These are phyloP conservation scores for Hirsutella minnesotensis DNA, from an alignment of 2,329 filamentous ascomycete genomes.

Conservation along the genomic window DNA sequence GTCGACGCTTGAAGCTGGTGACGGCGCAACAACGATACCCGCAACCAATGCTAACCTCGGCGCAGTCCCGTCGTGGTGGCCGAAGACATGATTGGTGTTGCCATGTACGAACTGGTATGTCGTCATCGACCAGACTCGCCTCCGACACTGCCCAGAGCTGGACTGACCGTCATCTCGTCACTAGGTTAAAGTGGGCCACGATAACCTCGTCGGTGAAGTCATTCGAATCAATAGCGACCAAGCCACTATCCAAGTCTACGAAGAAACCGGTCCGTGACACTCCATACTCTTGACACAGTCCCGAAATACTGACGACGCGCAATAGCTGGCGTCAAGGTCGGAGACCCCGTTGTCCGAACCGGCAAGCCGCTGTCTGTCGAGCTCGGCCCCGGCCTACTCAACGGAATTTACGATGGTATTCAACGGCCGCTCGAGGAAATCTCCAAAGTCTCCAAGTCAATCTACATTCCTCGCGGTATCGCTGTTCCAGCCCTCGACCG, in stretches of 20 bases:
- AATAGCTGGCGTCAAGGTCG: constrained; percentile 83
- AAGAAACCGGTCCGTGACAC: constrained; percentile 73
- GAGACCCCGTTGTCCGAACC: constrained; percentile 81
- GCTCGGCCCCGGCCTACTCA: constrained; percentile 90
- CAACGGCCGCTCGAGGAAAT: constrained; percentile 89
- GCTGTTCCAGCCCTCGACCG: constrained; percentile 78
- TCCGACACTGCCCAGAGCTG: background rate
- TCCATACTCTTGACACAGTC: background rate
- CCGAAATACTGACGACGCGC: background rate
- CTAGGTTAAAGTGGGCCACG: constrained; percentile 83
- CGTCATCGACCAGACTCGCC: background rate
- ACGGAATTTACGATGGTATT: constrained; percentile 99
- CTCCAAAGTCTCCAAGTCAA: constrained; percentile 63
- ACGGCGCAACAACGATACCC: background rate
- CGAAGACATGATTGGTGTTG: constrained; percentile 97
- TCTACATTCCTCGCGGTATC: constrained; percentile 96
- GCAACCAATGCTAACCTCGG: constrained; percentile 9
- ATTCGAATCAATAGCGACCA: constrained; percentile 95
- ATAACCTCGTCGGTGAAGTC: constrained; percentile 89
- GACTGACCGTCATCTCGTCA: background rate
- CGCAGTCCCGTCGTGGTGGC: constrained; percentile 82
- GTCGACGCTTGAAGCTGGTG: constrained; percentile 14
- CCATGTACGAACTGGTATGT: constrained; percentile 96
- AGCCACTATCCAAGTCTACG: constrained; percentile 96
- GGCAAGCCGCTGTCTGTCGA: constrained; percentile 96